Evolutionary conservation across 768 basidiomycete species (phyloP), one percentile per base, ranked within the genome.

Genomic region (Candolleomyces efflorescens): DNA sequence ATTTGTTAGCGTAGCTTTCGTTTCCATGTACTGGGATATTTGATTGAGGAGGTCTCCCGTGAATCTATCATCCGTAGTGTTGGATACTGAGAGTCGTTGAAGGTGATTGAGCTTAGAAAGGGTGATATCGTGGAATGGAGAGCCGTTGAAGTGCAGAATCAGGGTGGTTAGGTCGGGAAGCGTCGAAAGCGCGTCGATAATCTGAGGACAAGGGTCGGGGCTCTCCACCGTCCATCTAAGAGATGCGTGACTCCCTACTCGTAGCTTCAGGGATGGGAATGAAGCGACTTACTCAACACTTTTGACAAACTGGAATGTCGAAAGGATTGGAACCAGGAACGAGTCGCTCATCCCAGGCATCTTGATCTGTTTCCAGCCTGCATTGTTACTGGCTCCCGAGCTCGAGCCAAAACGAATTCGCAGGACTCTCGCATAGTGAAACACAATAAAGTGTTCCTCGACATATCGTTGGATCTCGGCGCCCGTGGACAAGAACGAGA

Each of bases 301-400:
- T 26, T 32, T 23, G n/a, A 46, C 54, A 18, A 27, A 27, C 24
- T 46, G 54, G 24, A 55, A 47, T 15, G 20, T 43, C 11, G 43
- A 45, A 15, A 55, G 24, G 44, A 55, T 36, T 3, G 43, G 43
- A 24, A 47, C 20, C 15, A 55, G 13, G 23, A 55, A 55, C 15
- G 18, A 11, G 26, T 55, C 44, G 54, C 43, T 45, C 54, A 55
- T 55, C n/a, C 54, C 54, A 18, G 24, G 23, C 54, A 55, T 55
- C 44, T 55, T 55, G 20, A 55, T 55, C 15, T 27, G 54, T 22
- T 23, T 27, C 23, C n/a, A 39, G 10, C 39, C 23, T 17, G 37
- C 23, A 1, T 23, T 47, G 13, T 46, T 27, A 3, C 24, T 12
- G 22, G 41, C 22, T 32, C 32, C 32, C 11, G 32, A 32, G 32